Evolutionary conservation across 2,329 filamentous ascomycete genomes (phyloP), one percentile per base, ranked within the genome.

Genomic region (Colletotrichum theobromicola): DNA sequence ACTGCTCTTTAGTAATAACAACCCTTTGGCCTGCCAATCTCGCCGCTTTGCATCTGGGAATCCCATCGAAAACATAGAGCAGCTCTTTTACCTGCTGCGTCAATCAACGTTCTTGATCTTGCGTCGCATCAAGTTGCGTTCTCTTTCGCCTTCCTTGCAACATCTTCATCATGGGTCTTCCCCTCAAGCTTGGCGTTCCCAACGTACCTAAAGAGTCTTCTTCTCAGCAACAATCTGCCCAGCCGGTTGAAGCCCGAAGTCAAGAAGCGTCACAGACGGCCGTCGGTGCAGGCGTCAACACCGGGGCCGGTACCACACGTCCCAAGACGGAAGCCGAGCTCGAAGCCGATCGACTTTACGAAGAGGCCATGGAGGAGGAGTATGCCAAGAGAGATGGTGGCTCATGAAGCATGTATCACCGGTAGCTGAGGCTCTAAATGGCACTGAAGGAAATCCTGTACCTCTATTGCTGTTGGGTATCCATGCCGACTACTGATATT

Each of bases 351-450:
- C 79, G 84, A 28, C 70, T 84, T 53, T 90, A 90, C 67, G 87
- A 89, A 74, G 88, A 89, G 80, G 80, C 83, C 5, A 89, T 90
- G 79, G 88, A 90, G 83, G 88, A 90, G 57, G 88, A 90, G 80
- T 90, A 90, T 76, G 88, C 88, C 58, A 90, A 89, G 84, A 81
- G 88, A 46, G 88, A 90, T 66, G 88, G 88, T 8, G 88, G 88
- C 32, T 84, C 87, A 18, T 89, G 74, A 75, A 32, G 16, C 7
- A 50, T 26, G 24, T 32, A 28, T 30, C 26, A 2, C 2, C 15
- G 10, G 30, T 10, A 21, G 34, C 9, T 28, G n/a, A 55, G 15
- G 10, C 16, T 50, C 10, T 18, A 35, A 28, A 34, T 21, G 4
- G 24, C 21, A 13, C n/a, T 42, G 18, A 16, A 32, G 35, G 9